Conservation (phyloP, 371 early-diverging fungal species). For the Syncephalis fuscata region DNA sequence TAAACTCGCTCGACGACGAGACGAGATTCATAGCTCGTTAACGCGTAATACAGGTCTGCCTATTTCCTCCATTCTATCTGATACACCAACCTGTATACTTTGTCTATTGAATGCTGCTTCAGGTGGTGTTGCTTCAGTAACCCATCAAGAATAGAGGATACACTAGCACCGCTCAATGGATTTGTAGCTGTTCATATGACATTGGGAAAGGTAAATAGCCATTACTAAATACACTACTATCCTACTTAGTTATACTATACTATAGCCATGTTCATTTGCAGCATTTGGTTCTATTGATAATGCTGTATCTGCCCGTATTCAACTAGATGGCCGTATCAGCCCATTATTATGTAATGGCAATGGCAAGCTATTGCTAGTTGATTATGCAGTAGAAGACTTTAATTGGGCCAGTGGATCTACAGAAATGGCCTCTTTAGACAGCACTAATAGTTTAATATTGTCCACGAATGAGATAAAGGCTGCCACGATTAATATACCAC, state of each 20-base stretch:
- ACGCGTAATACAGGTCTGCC: conserved; percentile 1
- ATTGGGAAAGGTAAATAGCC: conserved; percentile 4
- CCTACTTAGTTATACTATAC: background rate
- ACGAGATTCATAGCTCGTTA: background rate
- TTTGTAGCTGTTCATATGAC: conserved; percentile 2
- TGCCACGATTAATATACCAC: too few relatives aligned
- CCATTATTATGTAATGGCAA: background rate
- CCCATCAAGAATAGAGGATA: conserved; percentile 1
- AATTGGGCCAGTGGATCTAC: too few relatives aligned
- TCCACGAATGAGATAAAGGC: too few relatives aligned
- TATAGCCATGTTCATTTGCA: conserved; percentile 7
- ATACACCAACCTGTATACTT: conserved; percentile 2
- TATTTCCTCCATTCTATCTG: conserved; percentile 1
- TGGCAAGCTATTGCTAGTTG: conserved; percentile 3
- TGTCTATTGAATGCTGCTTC: conserved; percentile 5
- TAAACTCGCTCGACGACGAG: too few relatives aligned
- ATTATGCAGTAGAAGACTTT: conserved; percentile 3
- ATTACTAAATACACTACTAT: background rate
- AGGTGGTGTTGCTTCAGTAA: conserved; percentile 4
- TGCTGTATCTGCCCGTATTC: conserved; percentile 1
- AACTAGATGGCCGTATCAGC: conserved; percentile 1
- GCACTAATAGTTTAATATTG: too few relatives aligned
- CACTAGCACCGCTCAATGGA: conserved; percentile 1
- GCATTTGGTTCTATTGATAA: conserved; percentile 2
- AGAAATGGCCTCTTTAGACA: too few relatives aligned